Conservation (phyloP, 1,139 yeast species). For the Suhomyces atakaporum region DNA sequence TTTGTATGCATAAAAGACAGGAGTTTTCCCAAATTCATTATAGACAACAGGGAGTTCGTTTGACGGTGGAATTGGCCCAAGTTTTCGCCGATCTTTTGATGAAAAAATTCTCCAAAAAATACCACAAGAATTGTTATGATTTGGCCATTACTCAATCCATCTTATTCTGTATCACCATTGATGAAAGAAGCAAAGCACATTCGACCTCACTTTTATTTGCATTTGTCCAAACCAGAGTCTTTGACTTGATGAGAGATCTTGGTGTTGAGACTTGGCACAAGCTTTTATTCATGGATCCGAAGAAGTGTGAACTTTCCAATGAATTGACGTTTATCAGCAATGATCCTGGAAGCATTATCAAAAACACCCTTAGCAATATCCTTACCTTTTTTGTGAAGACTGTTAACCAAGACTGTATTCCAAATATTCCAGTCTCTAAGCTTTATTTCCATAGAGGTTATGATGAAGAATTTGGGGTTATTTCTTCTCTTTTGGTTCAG, state of each 20-base stretch:
- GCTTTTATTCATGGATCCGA: conserved; percentile 22
- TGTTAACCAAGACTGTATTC: conserved; percentile 29
- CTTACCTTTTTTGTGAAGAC: conserved; percentile 44
- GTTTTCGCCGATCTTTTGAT: conserved; percentile 29
- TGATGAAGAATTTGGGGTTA: conserved; percentile 23
- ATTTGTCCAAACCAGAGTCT: conserved; percentile 52
- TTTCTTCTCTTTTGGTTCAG: conserved; percentile 42
- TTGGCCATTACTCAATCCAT: conserved; percentile 27
- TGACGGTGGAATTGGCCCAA: conserved; percentile 40
- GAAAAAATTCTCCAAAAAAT: conserved; percentile 23
- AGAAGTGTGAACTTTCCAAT: conserved; percentile 27
- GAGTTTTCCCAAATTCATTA: conserved; percentile 35
- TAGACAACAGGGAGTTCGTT: conserved; percentile 43
- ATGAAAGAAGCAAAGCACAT: conserved; percentile 34
- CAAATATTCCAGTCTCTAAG: conserved; percentile 26
- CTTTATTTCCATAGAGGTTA: conserved; percentile 30
- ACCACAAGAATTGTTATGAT: conserved; percentile 9
- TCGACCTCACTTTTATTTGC: conserved; percentile 49
- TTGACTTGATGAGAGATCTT: conserved; percentile 25
- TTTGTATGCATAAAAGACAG: conserved; percentile 48
- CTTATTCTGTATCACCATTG: conserved; percentile 27
- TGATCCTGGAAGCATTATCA: conserved; percentile 36
- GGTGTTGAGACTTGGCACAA: conserved; percentile 26
- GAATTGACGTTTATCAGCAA: conserved; percentile 42
- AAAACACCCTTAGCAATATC: conserved; percentile 43